Evolutionary conservation across 1,284 basidiomycete species (phyloP), one percentile per base, ranked within the genome.

Genomic region (Amylostereum areolatum): DNA sequence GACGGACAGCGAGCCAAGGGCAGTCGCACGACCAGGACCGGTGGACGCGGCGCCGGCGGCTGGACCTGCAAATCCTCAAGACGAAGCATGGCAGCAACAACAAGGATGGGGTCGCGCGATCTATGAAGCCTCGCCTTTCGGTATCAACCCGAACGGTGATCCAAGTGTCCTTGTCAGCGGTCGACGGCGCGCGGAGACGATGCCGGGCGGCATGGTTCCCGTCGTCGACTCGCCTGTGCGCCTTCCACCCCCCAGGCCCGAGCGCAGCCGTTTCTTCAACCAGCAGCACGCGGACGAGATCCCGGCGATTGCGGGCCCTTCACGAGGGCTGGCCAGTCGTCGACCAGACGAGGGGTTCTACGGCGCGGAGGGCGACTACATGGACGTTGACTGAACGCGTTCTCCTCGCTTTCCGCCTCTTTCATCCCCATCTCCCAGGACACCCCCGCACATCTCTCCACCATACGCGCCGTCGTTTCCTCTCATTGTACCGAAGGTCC

Each of bases 121-220:
- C n/a, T 57, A 52, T 37, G 56, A 57, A 24, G 46, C 55, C 5
- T 52, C 52, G 28, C 56, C 55, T n/a, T 57, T 57, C 12, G 18
- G 18, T 18, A 18, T 18, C 18, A 55, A 46, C 24, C 33, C 35
- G 12, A 8, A 32, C 40, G 39, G 40, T 30, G 18, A 33, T 35
- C 5, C 44, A 46, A 6, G 51, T 45, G 30, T 10, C 10, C 31
- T n/a, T 28, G 45, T 28, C 18, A 51, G 44, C 0, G 57, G 56
- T 43, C 63, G 69, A 43, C 62, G 66, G 40, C 57, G 66, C 31
- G 68, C 66, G n/a, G 66, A 68, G 54, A 68, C 69, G 11, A 67
- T 68, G 36, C 68, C 66, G 1, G 68, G 66, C 3, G 66, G 65
- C 32, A 65, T 67, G 52, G 57, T 57, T 7, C 61, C 56, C 27